Base-by-base conservation (phyloP, 2,329 filamentous ascomycete genomes). In the Cladosporium velox region DNA sequence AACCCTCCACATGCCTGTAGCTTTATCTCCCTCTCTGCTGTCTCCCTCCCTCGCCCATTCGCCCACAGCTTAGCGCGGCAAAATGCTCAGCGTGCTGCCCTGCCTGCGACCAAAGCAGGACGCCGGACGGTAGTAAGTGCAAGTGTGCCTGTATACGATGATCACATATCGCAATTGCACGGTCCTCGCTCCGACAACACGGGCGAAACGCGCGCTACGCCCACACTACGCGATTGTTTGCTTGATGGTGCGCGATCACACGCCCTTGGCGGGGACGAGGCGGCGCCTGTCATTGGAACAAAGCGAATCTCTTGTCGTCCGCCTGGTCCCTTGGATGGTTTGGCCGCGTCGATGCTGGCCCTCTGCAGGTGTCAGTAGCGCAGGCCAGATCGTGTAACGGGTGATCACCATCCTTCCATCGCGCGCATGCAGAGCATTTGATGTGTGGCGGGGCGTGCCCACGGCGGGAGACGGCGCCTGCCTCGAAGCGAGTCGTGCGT, bases 371-470 rank as follows among this genome's bases (percentile, higher is more conserved):
- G 61, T 64, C 49, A 49, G 61, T 57, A 64, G 61, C 51, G 61
- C 51, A 64, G 26, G n/a, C 61, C 51, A 64, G 61, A 64, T 64
- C 51, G 51, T 64, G 61, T 41, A 64, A 64, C 61, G 61, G 41
- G 35, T 47, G 59, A 62, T 62, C 59, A 62, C n/a, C 57, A 38
- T 59, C 41, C 60, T 59, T 44, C 60, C 60, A 54, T 63, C 60
- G 60, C 34, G 44, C 47, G 59, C 44, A 28, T 34, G 55, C 55
- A 30, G 34, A 34, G 55, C 55, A 58, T 24, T 41, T 38, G 55
- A 21, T 35, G 18, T 58, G 55, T 41, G 55, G 34, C 55, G 55
- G 55, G 55, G 34, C 55, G 24, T 34, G 55, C 30, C 41, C 32
- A 41, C 18, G 55, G 55, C 34, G 34, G 55, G 52, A 55, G 52